Conservation (phyloP, 768 basidiomycete species). For the Phanerochaete carnosa region DNA sequence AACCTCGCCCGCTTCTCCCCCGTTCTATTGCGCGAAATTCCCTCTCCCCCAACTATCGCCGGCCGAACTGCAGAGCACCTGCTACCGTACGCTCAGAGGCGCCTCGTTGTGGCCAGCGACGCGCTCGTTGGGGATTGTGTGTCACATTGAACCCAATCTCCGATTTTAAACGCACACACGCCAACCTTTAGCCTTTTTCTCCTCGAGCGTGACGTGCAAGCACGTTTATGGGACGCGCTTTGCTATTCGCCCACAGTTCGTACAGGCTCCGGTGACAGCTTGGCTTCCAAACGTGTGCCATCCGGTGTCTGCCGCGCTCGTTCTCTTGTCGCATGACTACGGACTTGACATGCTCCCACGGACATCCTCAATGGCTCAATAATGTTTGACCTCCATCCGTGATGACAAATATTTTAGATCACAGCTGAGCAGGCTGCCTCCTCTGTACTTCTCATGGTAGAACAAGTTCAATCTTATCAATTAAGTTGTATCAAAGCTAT, state of each 20-base stretch:
- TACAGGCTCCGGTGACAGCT: neutral
- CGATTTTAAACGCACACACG: neutral
- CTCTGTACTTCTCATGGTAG: too few relatives aligned
- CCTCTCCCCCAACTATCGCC: neutral
- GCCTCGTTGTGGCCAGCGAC: neutral
- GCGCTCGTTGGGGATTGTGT: neutral
- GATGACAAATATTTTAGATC: too few relatives aligned
- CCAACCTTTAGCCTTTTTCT: neutral
- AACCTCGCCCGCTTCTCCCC: neutral
- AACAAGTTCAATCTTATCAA: too few relatives aligned
- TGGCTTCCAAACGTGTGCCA: neutral
- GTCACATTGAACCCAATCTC: neutral
- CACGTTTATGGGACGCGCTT: neutral
- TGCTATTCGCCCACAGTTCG: neutral
- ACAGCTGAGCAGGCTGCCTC: too few relatives aligned
- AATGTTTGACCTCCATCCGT: too few relatives aligned
- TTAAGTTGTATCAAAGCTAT: too few relatives aligned
- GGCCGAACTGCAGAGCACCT: neutral
- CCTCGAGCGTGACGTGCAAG: neutral
- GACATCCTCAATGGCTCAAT: too few relatives aligned
- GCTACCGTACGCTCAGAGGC: neutral
- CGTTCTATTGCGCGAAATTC: neutral
- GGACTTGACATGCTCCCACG: too few relatives aligned
- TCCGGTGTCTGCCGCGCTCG: neutral
- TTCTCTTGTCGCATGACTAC: neutral